phyloP scores from a whole-genome alignment of 192 early-diverging fungal species.

The Podila horticola region DNA sequence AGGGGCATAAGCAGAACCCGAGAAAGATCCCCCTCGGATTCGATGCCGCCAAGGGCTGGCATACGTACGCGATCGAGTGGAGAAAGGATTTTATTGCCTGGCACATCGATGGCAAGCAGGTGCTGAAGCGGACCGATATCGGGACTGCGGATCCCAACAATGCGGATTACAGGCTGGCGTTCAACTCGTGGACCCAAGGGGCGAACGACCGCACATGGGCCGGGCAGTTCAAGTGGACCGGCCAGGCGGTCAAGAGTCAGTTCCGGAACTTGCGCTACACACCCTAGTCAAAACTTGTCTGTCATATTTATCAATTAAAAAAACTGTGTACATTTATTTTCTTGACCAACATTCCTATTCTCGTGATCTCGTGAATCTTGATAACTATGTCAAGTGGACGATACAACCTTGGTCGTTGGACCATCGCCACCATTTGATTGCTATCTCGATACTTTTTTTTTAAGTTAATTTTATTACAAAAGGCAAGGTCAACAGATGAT shows the following conservation, averaged over 20 bases:
- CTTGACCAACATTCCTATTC: too few species aligned
- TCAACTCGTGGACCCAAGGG: constrained; percentile 44
- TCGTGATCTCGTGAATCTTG: too few species aligned
- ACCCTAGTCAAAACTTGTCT: neutral
- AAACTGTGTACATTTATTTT: too few species aligned
- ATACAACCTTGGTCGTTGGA: too few species aligned
- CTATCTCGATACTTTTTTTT: too few species aligned
- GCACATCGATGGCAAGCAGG: constrained; percentile 17
- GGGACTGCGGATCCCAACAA: constrained; percentile 4
- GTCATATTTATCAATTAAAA: too few species aligned
- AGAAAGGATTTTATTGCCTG: constrained; percentile 21
- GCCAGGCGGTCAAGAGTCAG: constrained; percentile 2
- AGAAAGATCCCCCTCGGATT: constrained; percentile 21
- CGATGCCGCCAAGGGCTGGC: constrained; percentile 29
- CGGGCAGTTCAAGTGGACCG: constrained; percentile 25
- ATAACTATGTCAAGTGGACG: too few species aligned
- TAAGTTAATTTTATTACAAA: too few species aligned
- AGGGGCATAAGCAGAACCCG: constrained; percentile 29
- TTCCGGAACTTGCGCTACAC: constrained; percentile 26
- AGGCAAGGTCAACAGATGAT: too few species aligned
- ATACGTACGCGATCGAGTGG: constrained; percentile 37
- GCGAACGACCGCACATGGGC: constrained; percentile 31
- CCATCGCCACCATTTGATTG: too few species aligned
- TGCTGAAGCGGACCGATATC: constrained; percentile 39
- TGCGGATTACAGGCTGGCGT: constrained; percentile 29